These are phyloP conservation scores for Marvania coccoides DNA, from an alignment of 139 green algal genomes.

Conservation along the genomic window DNA sequence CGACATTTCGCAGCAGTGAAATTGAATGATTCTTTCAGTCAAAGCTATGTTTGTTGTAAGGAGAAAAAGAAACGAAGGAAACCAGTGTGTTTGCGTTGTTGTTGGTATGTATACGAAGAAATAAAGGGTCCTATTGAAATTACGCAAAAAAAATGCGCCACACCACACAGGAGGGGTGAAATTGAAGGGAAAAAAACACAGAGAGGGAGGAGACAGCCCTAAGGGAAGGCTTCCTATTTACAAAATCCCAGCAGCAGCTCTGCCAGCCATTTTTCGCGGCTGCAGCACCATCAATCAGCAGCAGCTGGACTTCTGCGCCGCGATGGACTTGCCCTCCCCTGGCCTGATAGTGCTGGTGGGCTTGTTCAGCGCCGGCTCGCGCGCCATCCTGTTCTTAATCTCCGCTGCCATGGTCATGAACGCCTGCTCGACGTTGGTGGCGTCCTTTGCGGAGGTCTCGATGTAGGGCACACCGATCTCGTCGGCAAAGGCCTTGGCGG, in stretches of 20 bases:
- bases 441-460: slow-evolving; percentile 97
- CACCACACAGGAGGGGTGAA: too few relatives aligned
- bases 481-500: slow-evolving; percentile 97
- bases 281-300: slow-evolving; percentile 62
- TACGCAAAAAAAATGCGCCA: too few relatives aligned
- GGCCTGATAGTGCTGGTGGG: slow-evolving; percentile 65
- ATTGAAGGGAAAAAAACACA: too few relatives aligned
- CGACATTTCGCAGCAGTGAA: too few relatives aligned
- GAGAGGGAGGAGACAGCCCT: too few relatives aligned
- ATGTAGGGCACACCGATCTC: slow-evolving; percentile 99
- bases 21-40: too few relatives aligned
- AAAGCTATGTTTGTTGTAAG: too few relatives aligned
- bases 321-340: slow-evolving; percentile 72
- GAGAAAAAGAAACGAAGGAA: too few relatives aligned
- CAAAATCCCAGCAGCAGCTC: not conserved
- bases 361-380: slow-evolving; percentile 68
- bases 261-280: not conserved
- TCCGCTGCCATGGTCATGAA: slow-evolving; percentile 99
- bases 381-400: slow-evolving; percentile 98
- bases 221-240: not conserved
- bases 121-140: too few relatives aligned
- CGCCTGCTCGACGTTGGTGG: slow-evolving; percentile 96
- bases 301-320: slow-evolving; percentile 66
- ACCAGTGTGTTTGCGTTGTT: too few relatives aligned
- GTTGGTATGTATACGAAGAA: too few relatives aligned